Conservation (phyloP, 345 rosid species). For the Eutrema heterophyllum region DNA sequence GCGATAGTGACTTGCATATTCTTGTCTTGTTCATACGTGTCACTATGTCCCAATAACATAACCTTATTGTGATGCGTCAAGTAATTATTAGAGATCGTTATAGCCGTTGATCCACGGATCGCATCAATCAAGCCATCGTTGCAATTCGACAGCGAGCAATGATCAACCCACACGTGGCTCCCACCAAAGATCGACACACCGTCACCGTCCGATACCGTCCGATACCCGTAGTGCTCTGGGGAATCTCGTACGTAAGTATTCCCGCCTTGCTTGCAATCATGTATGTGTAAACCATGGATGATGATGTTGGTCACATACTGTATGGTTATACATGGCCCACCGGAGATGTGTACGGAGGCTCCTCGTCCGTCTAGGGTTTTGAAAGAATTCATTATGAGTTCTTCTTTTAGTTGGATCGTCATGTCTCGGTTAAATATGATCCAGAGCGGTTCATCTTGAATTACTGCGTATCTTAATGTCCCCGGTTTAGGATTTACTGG, state of each 20-base stretch:
- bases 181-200: slow-evolving; percentile 76
- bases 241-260: slow-evolving; percentile 66
- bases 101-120: slow-evolving; percentile 65
- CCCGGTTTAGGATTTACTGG: slow-evolving; percentile 70
- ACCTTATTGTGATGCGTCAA: slow-evolving; percentile 85
- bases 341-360: slow-evolving; percentile 68
- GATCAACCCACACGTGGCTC: slow-evolving; percentile 86
- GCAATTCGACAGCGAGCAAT: slow-evolving; percentile 67
- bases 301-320: slow-evolving; percentile 72
- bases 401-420: slow-evolving; percentile 72
- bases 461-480: slow-evolving; percentile 66
- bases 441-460: slow-evolving; percentile 69
- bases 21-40: slow-evolving; percentile 59
- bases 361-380: slow-evolving; percentile 83
- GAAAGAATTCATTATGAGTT: slow-evolving; percentile 76
- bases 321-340: slow-evolving; percentile 85
- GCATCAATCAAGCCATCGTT: slow-evolving; percentile 71
- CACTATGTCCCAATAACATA: slow-evolving; percentile 77
- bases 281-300: slow-evolving; percentile 66
- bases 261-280: slow-evolving; percentile 85
- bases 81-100: slow-evolving; percentile 70
- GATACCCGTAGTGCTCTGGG: slow-evolving; percentile 60
- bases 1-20: slow-evolving; percentile 85
- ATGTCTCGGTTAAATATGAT: slow-evolving; percentile 70
- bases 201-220: slow-evolving; percentile 79